Conservation (phyloP, 106 monocot species). For the Apostasia shenzhenica region DNA sequence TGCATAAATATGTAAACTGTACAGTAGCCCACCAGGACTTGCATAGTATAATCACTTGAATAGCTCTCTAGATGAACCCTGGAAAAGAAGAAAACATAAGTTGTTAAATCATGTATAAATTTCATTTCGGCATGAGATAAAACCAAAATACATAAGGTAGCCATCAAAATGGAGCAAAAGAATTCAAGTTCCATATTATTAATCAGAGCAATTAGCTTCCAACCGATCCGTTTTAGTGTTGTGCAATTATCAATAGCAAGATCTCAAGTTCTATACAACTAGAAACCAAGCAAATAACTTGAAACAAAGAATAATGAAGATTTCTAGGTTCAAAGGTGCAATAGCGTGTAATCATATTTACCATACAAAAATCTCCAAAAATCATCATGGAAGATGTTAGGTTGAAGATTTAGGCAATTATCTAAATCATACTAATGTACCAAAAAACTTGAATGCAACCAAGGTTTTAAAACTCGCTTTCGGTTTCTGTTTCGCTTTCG, state of each 20-base stretch:
- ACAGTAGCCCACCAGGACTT: conserved; percentile 86
- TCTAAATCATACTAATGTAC: too few relatives aligned
- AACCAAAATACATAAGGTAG: neutral
- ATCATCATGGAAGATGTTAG: too few relatives aligned
- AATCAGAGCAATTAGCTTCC: too few relatives aligned
- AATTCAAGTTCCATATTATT: neutral
- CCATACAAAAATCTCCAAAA: too few relatives aligned
- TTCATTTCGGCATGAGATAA: neutral
- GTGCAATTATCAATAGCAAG: neutral
- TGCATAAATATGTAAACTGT: conserved; percentile 96
- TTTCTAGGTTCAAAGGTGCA: neutral
- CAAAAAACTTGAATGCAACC: too few relatives aligned
- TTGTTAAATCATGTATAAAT: neutral
- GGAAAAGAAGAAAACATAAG: conserved; percentile 1
- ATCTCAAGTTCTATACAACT: neutral
- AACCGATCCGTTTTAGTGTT: too few relatives aligned
- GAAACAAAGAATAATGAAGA: neutral
- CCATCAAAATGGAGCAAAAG: neutral
- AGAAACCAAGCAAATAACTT: neutral
- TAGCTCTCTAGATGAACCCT: conserved; percentile 93
- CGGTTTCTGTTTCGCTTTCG: too few relatives aligned
- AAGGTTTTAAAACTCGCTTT: too few relatives aligned
- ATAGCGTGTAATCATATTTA: too few relatives aligned
- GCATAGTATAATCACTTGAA: conserved; percentile 81
- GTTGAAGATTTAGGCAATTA: too few relatives aligned